Percentiles rank a stretch among this genome's conserved stretches.
Conservation (phyloP, 805 yeast genomes). For the Yarrowia osloensis region DNA sequence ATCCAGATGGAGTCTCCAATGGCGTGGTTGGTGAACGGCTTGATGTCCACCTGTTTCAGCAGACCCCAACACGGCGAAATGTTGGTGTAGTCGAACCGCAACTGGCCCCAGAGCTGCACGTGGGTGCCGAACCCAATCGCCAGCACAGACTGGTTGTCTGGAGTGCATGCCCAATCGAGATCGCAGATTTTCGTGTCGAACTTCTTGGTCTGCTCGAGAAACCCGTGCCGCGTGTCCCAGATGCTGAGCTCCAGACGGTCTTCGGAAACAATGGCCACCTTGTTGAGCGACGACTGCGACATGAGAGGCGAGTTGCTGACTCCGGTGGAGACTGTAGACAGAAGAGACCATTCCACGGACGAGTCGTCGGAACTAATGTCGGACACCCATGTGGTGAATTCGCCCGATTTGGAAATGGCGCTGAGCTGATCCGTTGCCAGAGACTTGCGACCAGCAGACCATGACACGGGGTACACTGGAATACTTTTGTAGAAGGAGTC, state of each 20-base stretch:
- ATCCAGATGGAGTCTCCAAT: conserved; percentile 93
- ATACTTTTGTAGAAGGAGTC: background rate
- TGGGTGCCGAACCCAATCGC: conserved; percentile 73
- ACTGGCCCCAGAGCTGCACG: conserved; percentile 72
- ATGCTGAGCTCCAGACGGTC: conserved; percentile 56
- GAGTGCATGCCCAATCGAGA: conserved; percentile 84
- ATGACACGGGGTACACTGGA: conserved; percentile 17
- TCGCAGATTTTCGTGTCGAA: conserved; percentile 55
- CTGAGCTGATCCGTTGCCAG: conserved; percentile 45
- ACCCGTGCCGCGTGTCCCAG: conserved; percentile 76
- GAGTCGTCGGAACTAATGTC: conserved; percentile 37
- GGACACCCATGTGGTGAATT: conserved; percentile 52
- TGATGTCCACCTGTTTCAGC: conserved; percentile 70
- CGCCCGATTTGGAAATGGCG: conserved; percentile 56
- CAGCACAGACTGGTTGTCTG: conserved; percentile 65
- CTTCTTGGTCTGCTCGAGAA: conserved; percentile 59
- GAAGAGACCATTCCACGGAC: conserved; percentile 38
- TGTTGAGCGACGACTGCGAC: conserved; percentile 67
- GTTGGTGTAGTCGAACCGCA: conserved; percentile 87
- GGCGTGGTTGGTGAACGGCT: conserved; percentile 69
- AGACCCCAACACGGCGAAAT: conserved; percentile 74
- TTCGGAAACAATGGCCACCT: conserved; percentile 71
- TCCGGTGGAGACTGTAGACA: conserved; percentile 56
- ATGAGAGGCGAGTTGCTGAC: conserved; percentile 57
- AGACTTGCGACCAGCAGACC: background rate